Evolutionary conservation across 225 moss, liverwort and hornwort genomes (phyloP).

Genomic region (Marchantia paleacea): DNA sequence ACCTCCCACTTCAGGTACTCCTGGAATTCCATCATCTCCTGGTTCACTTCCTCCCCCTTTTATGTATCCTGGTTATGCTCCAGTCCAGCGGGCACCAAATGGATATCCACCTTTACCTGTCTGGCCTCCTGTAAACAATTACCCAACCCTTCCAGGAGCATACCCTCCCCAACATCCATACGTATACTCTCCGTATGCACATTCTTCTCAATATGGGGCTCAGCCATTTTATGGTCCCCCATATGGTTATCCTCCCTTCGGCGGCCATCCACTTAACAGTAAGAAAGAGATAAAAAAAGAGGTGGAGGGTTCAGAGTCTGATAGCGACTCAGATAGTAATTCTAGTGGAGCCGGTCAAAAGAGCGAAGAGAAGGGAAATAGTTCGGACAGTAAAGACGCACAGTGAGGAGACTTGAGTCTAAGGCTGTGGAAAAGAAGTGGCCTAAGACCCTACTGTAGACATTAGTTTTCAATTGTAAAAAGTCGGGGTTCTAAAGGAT

Average conservation of each 20-base stretch:
- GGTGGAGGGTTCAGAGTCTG: slow-evolving; percentile 40
- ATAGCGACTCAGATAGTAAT: slow-evolving; percentile 39
- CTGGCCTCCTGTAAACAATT: slow-evolving; percentile 34
- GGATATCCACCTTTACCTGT: slow-evolving; percentile 32
- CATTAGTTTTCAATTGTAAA: slow-evolving; percentile 24
- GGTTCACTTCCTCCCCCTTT: slow-evolving; percentile 23
- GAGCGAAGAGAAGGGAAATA: slow-evolving; percentile 15
- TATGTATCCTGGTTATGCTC: slow-evolving; percentile 31
- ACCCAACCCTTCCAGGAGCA: slow-evolving; percentile 22
- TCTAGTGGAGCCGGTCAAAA: slow-evolving; percentile 21
- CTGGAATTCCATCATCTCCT: slow-evolving; percentile 25
- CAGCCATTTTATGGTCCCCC: slow-evolving; percentile 65
- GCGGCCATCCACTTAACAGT: slow-evolving; percentile 34
- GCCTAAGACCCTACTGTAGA: neutral
- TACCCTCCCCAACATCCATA: slow-evolving; percentile 40
- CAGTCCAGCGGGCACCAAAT: slow-evolving; percentile 17
- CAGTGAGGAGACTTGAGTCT: neutral
- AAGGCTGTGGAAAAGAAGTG: neutral
- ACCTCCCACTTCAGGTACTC: slow-evolving; percentile 15
- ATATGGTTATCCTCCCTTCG: slow-evolving; percentile 46
- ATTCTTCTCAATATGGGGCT: slow-evolving; percentile 45
- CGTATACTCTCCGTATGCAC: slow-evolving; percentile 53
- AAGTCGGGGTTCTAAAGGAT: neutral
- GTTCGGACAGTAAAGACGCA: slow-evolving; percentile 22
- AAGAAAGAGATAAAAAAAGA: slow-evolving; percentile 33